Conservation (phyloP, 2,329 filamentous ascomycete species). For the Fusarium anthophilum region DNA sequence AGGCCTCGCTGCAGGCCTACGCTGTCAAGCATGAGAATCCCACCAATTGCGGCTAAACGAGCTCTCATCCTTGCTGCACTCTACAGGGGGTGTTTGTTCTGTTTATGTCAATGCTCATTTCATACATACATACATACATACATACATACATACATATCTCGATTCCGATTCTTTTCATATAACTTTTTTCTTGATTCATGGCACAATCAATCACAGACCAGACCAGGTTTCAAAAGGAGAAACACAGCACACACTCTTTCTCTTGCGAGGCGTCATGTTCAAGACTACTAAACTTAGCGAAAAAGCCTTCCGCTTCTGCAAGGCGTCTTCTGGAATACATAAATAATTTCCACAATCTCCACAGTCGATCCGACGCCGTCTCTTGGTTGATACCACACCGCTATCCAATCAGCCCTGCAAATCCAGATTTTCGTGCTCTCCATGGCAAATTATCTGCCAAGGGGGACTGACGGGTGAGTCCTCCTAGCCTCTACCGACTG, state of each 20-base stretch:
- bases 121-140: too few relatives aligned
- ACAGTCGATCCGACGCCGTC: conserved; percentile 33
- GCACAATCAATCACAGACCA: not conserved
- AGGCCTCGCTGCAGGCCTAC: conserved; percentile 30
- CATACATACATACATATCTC: not conserved
- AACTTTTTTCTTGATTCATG: not conserved
- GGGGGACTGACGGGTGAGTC: not conserved
- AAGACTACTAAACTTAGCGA: conserved; percentile 15
- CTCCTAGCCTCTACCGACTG: conserved; percentile 31
- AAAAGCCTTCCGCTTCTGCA: conserved; percentile 5
- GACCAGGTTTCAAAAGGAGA: conserved; percentile 13
- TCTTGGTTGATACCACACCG: conserved; percentile 33
- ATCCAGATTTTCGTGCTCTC: conserved; percentile 12
- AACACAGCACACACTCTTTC: not conserved
- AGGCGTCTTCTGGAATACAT: conserved; percentile 38
- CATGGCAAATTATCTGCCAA: conserved; percentile 27
- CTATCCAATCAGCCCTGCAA: conserved; percentile 43
- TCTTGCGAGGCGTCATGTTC: conserved; percentile 8
- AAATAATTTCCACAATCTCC: conserved; percentile 39
- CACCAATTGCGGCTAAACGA: conserved; percentile 29
- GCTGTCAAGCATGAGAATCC: conserved; percentile 27
- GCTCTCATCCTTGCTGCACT: not conserved
- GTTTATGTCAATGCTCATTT: not conserved
- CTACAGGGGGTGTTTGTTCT: not conserved
- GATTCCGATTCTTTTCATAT: conserved; percentile 24